A percentile compares a stretch with the other conserved stretches of the same genome.
Conservation (phyloP, 2,329 filamentous ascomycete species). For the Colletotrichum gigasporum region DNA sequence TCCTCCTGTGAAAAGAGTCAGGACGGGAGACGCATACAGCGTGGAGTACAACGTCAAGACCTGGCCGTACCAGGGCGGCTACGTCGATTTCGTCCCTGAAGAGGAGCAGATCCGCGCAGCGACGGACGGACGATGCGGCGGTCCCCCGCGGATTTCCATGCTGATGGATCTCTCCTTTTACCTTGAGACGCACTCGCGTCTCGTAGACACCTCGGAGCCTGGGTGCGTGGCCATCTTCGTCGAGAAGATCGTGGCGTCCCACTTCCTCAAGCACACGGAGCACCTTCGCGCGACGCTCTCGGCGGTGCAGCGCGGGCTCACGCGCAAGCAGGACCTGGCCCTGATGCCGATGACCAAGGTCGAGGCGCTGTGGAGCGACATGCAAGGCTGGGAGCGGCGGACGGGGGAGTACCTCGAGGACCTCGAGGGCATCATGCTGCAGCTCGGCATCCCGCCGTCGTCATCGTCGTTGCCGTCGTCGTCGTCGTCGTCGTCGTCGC, state of each 20-base stretch:
- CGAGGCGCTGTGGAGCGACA: conserved; percentile 39
- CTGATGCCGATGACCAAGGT: conserved; percentile 33
- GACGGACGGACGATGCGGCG: conserved; percentile 9
- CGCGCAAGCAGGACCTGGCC: conserved; percentile 36
- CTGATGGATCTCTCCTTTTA: conserved; percentile 38
- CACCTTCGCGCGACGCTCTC: conserved; percentile 35
- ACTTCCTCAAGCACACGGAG: conserved; percentile 36
- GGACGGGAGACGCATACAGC: conserved; percentile 33
- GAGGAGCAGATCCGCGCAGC: conserved; percentile 28
- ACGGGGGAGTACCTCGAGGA: conserved; percentile 38
- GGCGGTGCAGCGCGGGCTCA: conserved; percentile 35
- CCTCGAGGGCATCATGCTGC: conserved; percentile 37
- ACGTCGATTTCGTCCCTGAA: conserved; percentile 37
- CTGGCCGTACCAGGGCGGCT: conserved; percentile 36
- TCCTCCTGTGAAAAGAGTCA: conserved; percentile 34
- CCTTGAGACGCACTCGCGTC: conserved; percentile 31
- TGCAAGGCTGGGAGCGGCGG: conserved; percentile 37
- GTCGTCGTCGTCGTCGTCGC: not conserved
- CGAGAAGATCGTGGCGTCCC: conserved; percentile 36
- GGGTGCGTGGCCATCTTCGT: conserved; percentile 34
- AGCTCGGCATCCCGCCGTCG: conserved; percentile 36
- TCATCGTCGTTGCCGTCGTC: not conserved
- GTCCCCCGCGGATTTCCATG: conserved; percentile 34
- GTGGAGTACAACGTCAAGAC: conserved; percentile 29
- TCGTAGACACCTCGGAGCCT: conserved; percentile 17